Percentiles rank a stretch among this genome's conserved stretches.
phyloP scores from a whole-genome alignment of 306 rosid species.

The Cicer yamashitae region DNA sequence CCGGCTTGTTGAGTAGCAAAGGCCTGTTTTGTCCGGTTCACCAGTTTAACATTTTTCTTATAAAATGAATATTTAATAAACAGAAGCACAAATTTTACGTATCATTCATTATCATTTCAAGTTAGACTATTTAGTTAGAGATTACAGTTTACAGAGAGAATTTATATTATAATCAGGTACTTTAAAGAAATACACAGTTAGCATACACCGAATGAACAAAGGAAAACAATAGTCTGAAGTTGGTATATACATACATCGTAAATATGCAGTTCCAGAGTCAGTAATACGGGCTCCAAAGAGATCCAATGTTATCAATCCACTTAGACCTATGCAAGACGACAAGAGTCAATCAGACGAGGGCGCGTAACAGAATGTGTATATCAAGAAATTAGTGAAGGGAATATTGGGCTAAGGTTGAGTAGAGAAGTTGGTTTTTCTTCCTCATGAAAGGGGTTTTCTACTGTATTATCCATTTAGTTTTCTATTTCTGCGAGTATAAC shows the following conservation, averaged over 20 bases:
- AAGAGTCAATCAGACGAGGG: constrained; percentile 21
- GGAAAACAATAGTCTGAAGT: constrained; percentile 32
- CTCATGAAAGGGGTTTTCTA: not conserved
- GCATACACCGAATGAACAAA: not conserved
- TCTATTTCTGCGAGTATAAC: constrained; percentile 3
- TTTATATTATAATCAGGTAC: not conserved
- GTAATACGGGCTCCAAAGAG: constrained; percentile 93
- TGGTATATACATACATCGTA: constrained; percentile 66
- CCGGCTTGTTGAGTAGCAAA: not conserved
- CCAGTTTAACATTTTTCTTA: constrained; percentile 12
- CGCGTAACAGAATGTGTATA: not conserved
- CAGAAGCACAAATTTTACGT: constrained; percentile 10
- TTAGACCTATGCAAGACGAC: constrained; percentile 64
- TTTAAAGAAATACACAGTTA: constrained; percentile 18
- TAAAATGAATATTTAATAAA: not conserved
- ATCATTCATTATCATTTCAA: constrained; percentile 14
- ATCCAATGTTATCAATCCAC: constrained; percentile 83
- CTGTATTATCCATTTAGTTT: not conserved
- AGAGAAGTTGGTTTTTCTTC: not conserved
- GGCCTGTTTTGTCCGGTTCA: constrained; percentile 13
- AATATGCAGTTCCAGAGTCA: constrained; percentile 74
- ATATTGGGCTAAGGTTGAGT: not conserved
- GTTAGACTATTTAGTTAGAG: not conserved
- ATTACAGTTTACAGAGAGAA: constrained; percentile 14
- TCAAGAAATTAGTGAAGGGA: not conserved